Base-by-base conservation (phyloP, 2,329 filamentous ascomycete species). In the Exophiala lecanii-corni region DNA sequence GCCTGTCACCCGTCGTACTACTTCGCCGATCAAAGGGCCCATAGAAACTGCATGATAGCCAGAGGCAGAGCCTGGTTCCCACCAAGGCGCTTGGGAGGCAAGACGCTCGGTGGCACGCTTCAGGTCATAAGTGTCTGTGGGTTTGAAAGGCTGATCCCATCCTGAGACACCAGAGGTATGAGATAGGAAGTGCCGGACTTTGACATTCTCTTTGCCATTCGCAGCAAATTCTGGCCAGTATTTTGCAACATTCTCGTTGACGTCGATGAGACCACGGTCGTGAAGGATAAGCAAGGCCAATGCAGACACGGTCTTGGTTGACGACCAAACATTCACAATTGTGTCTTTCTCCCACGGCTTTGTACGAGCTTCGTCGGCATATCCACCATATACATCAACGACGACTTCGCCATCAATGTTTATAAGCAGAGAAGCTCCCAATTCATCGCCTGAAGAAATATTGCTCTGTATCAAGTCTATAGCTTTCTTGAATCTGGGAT, bases 301-400 rank as follows among this genome's bases (percentile, higher is more conserved):
- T 2, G 49, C 47, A 5, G 54, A 55, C 31, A 61, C 45, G 3
- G 55, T 40, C 37, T 63, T 63, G 16, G 55, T 56, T 5, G 41
- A 54, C 4, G 60, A 61, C 47, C 54, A 62, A 16, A 60, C 52
- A 5, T 36, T 35, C 2, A 46, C 39, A 15, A 62, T 39, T 9
- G 47, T 45, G 20, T 53, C 44, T 20, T 39, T 37, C 16, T 30
- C 32, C 45, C 49, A 57, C 7, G 46, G 28, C 19, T 48, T 51
- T 9, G 38, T 62, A 2, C 53, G 53, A 1, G 44, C 55, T 5
- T 43, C 30, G 41, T 67, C 65, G 4, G 51, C 47, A 43, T 62
- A 58, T 4, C 69, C 70, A 12, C 64, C 70, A 66, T 66, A 73
- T 9, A 73, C 46, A 42, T 73, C 67, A 10, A 72, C 51, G 7